These are phyloP conservation scores for Mortierella sp. DNA, from an alignment of 371 early-diverging fungal genomes.

Conservation along the genomic window DNA sequence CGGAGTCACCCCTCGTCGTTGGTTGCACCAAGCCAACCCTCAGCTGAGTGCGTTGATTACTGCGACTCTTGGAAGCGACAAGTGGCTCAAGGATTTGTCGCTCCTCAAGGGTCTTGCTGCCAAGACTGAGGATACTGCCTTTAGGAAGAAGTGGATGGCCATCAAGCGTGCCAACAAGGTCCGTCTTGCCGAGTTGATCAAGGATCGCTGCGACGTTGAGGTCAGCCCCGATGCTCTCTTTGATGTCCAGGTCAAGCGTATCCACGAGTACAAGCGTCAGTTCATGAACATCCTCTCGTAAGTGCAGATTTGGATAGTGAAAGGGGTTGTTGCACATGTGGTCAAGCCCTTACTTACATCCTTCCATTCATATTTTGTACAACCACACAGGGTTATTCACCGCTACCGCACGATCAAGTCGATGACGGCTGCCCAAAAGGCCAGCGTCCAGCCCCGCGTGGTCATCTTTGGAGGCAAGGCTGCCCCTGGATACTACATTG, in stretches of 20 bases:
- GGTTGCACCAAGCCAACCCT: constrained; percentile 96
- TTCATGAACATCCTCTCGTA: constrained; percentile 92
- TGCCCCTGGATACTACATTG: constrained; percentile 96
- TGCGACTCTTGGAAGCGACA: constrained; percentile 74
- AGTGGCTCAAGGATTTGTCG: constrained; percentile 83
- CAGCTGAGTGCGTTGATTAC: constrained; percentile 83
- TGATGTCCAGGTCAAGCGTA: constrained; percentile 95
- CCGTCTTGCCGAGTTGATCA: constrained; percentile 86
- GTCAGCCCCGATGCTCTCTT: constrained; percentile 89
- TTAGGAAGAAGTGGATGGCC: constrained; percentile 86
- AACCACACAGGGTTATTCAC: constrained; percentile 78
- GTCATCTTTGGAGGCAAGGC: constrained; percentile 88
- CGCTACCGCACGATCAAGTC: constrained; percentile 86
- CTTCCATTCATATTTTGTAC: background rate
- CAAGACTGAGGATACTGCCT: constrained; percentile 71
- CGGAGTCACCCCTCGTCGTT: constrained; percentile 93
- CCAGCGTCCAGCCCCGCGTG: constrained; percentile 81
- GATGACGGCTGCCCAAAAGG: constrained; percentile 73
- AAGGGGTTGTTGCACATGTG: too few species aligned
- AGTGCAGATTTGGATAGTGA: constrained; percentile 4
- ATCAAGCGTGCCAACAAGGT: constrained; percentile 91
- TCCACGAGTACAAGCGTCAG: constrained; percentile 98
- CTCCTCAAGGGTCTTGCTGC: constrained; percentile 71
- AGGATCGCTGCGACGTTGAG: constrained; percentile 70
- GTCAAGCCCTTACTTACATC: too few species aligned